Evolutionary conservation across 202 grass and related monocot genomes (phyloP), one percentile per base, ranked within the genome.

Genomic region (Panicum virgatum): DNA sequence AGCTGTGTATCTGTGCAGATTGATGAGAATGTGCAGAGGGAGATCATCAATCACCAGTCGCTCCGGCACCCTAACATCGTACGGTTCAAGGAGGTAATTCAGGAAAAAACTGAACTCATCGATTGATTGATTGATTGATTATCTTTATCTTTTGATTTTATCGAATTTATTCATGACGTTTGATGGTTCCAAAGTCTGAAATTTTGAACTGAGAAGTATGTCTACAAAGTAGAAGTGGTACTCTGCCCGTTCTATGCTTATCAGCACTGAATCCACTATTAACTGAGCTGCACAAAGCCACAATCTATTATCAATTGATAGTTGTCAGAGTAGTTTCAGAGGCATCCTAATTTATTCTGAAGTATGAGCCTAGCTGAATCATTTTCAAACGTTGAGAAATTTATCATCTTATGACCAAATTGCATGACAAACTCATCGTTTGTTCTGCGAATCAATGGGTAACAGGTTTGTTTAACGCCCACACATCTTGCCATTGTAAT

Each of bases 1-100:
- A 39, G 10, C 60, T 54, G 62, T 69, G 52, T 65, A 3, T 34
- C 69, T n/a, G 4, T 88, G 59, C 84, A 98, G 95, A 98, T 98
- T 64, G 95, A 98, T 86, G 95, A 94, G 77, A 90, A 94, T 82
- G 95, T 98, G 69, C 92, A 91, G 86, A 92, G 95, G 68, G 95
- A 98, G 88, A 98, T 98, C 61, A 98, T 97, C 81, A 97, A 97
- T 67, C 95, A 98, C 80, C 83, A 52, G 76, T 91, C 95, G 29
- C 83, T 98, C 34, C 88, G 80, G 63, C 95, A 94, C 79, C 95
- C 95, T 16, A 94, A 98, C 54, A 94, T 98, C 52, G 72, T 98
- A 22, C 88, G 88, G 66, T 98, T 98, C 65, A 94, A 86, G 79
- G 95, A 98, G 92, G 95, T 98, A 89, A 88, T 70, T 51, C 38